Evolutionary conservation across 148 eudicot species (phyloP).

Genomic region (Rhododendron molle): DNA sequence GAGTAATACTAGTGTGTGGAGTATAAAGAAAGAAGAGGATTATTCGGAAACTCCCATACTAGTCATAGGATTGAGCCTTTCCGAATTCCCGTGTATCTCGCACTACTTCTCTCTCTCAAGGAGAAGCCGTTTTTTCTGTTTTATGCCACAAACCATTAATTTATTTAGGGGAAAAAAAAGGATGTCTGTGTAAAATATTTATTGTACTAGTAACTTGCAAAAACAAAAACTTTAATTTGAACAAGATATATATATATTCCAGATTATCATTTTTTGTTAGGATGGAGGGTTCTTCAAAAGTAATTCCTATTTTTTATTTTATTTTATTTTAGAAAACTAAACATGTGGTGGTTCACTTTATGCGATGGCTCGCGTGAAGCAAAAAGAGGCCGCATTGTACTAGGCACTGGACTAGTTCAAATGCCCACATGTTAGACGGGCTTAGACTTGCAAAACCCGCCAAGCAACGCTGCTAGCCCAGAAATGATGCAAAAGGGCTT

Average conservation of each 20-base stretch:
- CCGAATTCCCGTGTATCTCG: background rate
- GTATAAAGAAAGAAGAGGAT: background rate
- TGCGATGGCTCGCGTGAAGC: background rate
- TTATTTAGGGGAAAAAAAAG: background rate
- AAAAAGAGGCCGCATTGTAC: too few relatives aligned
- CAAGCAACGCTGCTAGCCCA: too few relatives aligned
- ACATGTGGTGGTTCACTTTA: too few relatives aligned
- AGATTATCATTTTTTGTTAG: too few relatives aligned
- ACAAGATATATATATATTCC: too few relatives aligned
- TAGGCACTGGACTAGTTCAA: background rate
- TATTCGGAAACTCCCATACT: background rate
- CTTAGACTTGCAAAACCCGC: background rate
- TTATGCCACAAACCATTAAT: background rate
- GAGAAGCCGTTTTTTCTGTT: constrained; percentile 4
- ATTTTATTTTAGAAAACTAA: too few relatives aligned
- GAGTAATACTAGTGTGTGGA: constrained; percentile 1
- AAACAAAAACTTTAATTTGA: too few relatives aligned
- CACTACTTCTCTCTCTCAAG: background rate
- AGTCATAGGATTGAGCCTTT: background rate
- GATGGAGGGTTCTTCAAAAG: too few relatives aligned
- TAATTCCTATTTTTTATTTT: too few relatives aligned
- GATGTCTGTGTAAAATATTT: background rate
- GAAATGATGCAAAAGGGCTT: too few relatives aligned
- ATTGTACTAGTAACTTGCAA: background rate
- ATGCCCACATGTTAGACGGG: background rate